Percentiles rank a stretch among this genome's conserved stretches.
Conservation (phyloP, 106 monocot species). For the Chionographis japonica region DNA sequence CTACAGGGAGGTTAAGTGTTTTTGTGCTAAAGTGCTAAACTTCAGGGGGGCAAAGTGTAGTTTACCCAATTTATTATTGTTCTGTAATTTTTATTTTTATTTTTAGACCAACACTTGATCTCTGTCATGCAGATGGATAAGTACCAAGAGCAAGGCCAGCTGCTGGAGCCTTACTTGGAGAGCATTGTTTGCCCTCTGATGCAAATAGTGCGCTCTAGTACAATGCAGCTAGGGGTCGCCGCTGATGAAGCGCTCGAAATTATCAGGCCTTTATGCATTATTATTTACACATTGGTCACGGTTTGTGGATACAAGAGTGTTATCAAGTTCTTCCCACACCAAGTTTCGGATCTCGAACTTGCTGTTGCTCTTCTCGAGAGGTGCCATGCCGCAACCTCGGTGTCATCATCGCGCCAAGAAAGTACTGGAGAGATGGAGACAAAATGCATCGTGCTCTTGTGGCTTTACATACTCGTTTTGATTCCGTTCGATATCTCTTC, state of each 20-base stretch:
- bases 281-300: slow-evolving; percentile 76
- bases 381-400: slow-evolving; percentile 38
- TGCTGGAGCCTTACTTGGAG: slow-evolving; percentile 91
- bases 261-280: slow-evolving; percentile 76
- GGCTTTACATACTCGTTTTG: slow-evolving; percentile 95
- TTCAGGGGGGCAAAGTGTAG: too few species aligned
- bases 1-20: too few species aligned
- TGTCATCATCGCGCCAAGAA: slow-evolving; percentile 68
- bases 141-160: slow-evolving; percentile 96
- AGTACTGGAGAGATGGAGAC: slow-evolving; percentile 99
- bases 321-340: slow-evolving; percentile 89
- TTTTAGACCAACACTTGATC: too few species aligned
- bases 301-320: slow-evolving; percentile 95
- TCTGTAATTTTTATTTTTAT: too few species aligned
- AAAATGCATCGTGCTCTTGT: slow-evolving; percentile 82
- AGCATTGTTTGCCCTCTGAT: slow-evolving; percentile 75
- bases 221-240: slow-evolving; percentile 28
- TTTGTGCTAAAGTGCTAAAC: too few species aligned
- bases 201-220: slow-evolving; percentile 56
- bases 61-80: too few species aligned
- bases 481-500: slow-evolving; percentile 95
- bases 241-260: slow-evolving; percentile 45
- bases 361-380: slow-evolving; percentile 79
- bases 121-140: slow-evolving; percentile 66
- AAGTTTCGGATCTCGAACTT: slow-evolving; percentile 93